Percentiles rank a stretch among this genome's conserved stretches.
phyloP scores from a whole-genome alignment of 2,329 filamentous ascomycete species.

The Alternaria conjuncta region DNA sequence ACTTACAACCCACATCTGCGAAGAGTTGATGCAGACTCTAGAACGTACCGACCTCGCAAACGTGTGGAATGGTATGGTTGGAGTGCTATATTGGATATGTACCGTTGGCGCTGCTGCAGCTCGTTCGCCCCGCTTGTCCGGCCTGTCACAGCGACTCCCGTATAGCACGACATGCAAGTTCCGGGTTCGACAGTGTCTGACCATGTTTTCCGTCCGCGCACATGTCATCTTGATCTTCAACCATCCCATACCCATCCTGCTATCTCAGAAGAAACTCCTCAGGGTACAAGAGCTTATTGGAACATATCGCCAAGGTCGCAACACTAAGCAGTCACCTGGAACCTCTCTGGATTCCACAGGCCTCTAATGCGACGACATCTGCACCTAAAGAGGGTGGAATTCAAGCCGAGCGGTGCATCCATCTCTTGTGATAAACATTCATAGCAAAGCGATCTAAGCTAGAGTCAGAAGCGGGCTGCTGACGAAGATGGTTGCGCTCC shows the following conservation, averaged over 20 bases:
- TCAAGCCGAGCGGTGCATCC: not conserved
- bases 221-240: slow-evolving; percentile 36
- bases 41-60: slow-evolving; percentile 29
- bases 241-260: slow-evolving; percentile 33
- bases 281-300: slow-evolving; percentile 38
- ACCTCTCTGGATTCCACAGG: not conserved
- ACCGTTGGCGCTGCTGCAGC: slow-evolving; percentile 41
- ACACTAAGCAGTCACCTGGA: not conserved
- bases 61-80: slow-evolving; percentile 43
- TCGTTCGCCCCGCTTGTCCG: slow-evolving; percentile 10
- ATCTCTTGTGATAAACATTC: not conserved
- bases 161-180: slow-evolving; percentile 1
- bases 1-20: slow-evolving; percentile 19
- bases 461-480: not conserved
- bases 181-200: slow-evolving; percentile 36
- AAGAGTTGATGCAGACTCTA: slow-evolving; percentile 31
- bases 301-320: not conserved
- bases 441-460: not conserved
- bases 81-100: slow-evolving; percentile 45
- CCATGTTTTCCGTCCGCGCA: slow-evolving; percentile 36
- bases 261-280: slow-evolving; percentile 33
- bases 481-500: not conserved
- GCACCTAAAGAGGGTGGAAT: not conserved
- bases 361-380: not conserved
- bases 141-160: not conserved